These are phyloP conservation scores for Taphrina flavorubra DNA, from an alignment of 1,139 yeast species.

Conservation along the genomic window DNA sequence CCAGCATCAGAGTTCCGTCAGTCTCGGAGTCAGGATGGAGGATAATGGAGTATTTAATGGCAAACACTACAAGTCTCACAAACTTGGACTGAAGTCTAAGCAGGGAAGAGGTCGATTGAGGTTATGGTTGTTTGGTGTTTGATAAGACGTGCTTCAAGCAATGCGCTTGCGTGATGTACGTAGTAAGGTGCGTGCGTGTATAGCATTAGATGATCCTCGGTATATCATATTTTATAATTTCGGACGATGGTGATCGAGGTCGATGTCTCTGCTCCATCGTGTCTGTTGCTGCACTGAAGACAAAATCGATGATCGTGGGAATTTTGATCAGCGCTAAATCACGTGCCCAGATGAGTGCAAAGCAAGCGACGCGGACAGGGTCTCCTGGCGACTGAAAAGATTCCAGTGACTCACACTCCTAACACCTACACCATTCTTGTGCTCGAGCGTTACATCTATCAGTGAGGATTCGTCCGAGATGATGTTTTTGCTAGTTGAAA, in stretches of 20 bases:
- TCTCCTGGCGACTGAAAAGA: not conserved
- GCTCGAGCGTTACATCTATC: conserved; percentile 42
- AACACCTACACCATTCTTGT: conserved; percentile 13
- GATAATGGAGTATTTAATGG: conserved; percentile 4
- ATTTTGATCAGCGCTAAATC: not conserved
- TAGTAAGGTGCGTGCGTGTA: too few relatives aligned
- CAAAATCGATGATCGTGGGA: conserved; percentile 6
- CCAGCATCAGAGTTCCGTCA: conserved; percentile 10
- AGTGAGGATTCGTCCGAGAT: conserved; percentile 44
- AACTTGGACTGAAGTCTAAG: conserved; percentile 4
- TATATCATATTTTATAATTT: too few relatives aligned
- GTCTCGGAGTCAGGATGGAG: conserved; percentile 17
- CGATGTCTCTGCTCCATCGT: not conserved
- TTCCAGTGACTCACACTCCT: conserved; percentile 14
- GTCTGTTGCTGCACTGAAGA: too few relatives aligned
- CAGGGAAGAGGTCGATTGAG: conserved; percentile 18
- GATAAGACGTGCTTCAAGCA: too few relatives aligned
- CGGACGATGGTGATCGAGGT: not conserved
- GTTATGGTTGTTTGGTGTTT: conserved; percentile 16
- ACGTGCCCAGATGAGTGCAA: not conserved
- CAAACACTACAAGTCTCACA: not conserved
- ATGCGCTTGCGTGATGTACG: too few relatives aligned
- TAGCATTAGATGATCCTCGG: too few relatives aligned
- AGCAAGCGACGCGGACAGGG: not conserved
- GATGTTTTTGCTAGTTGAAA: conserved; percentile 44